These are phyloP conservation scores for Musa balbisiana DNA, from an alignment of 202 grass and related monocot species.

Conservation along the genomic window DNA sequence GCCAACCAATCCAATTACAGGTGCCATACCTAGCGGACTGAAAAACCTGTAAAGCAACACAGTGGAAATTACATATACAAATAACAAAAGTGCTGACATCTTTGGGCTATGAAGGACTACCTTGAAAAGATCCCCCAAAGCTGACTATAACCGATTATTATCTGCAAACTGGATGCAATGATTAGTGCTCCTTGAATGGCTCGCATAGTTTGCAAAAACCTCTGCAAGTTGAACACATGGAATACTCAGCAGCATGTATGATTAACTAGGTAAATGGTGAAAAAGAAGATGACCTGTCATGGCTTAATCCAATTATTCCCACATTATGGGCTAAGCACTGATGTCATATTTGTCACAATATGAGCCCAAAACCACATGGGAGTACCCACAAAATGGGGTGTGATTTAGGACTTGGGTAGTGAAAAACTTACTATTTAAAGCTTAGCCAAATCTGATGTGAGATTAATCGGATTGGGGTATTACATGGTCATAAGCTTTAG, in stretches of 20 bases:
- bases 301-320: no score
- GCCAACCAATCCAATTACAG: conserved; percentile 45
- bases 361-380: no score
- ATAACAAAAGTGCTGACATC: not conserved
- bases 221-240: conserved; percentile 30
- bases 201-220: conserved; percentile 49
- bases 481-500: not conserved
- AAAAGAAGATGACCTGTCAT: not conserved
- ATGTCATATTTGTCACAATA: no score
- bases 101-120: conserved; percentile 2
- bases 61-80: not conserved
- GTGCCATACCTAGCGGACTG: conserved; percentile 43
- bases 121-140: conserved; percentile 48
- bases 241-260: not conserved
- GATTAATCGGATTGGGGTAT: not conserved
- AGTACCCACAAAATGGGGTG: no score
- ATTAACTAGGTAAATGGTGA: not conserved
- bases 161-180: conserved; percentile 43
- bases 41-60: conserved; percentile 34
- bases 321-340: no score
- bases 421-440: no score
- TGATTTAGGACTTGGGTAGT: no score
- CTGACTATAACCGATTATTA: conserved; percentile 46
- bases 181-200: conserved; percentile 50
- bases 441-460: no score